These are phyloP conservation scores for Avena eriantha DNA, from an alignment of 176 grass and related monocot species.

Conservation along the genomic window DNA sequence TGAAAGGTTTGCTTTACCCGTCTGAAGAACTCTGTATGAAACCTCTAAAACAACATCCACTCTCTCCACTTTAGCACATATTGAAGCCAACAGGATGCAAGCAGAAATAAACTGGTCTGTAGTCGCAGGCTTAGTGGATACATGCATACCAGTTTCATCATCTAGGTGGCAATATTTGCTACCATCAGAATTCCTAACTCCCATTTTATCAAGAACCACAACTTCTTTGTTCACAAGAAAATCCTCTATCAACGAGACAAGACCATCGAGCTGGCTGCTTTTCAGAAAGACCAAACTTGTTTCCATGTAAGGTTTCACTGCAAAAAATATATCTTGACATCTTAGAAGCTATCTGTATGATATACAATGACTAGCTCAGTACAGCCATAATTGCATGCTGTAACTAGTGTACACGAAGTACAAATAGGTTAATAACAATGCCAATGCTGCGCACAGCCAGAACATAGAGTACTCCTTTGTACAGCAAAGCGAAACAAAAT, in stretches of 20 bases:
- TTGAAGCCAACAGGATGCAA: constrained; percentile 70
- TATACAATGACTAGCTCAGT: constrained; percentile 11
- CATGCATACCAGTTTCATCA: constrained; percentile 41
- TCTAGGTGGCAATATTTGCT: constrained; percentile 32
- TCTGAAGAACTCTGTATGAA: constrained; percentile 78
- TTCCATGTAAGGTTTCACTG: constrained; percentile 68
- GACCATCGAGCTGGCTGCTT: constrained; percentile 49
- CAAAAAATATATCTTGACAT: constrained; percentile 49
- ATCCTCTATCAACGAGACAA: constrained; percentile 67
- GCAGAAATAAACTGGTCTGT: constrained; percentile 62
- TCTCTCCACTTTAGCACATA: constrained; percentile 63
- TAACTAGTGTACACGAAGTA: constrained; percentile 10
- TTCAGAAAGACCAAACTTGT: constrained; percentile 52
- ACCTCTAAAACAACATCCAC: constrained; percentile 61
- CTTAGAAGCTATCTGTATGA: constrained; percentile 5
- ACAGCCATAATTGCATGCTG: not conserved
- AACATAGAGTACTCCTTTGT: not conserved
- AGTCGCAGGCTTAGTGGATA: constrained; percentile 53
- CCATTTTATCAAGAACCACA: constrained; percentile 52
- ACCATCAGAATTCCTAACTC: constrained; percentile 34
- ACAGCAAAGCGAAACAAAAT: not conserved
- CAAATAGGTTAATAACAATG: constrained; percentile 27
- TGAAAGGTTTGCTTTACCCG: constrained; percentile 62
- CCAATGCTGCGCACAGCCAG: not conserved
- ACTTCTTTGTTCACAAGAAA: constrained; percentile 73